Evolutionary conservation across 768 basidiomycete species (phyloP).

Genomic region (Nevesoporus exiguus): DNA sequence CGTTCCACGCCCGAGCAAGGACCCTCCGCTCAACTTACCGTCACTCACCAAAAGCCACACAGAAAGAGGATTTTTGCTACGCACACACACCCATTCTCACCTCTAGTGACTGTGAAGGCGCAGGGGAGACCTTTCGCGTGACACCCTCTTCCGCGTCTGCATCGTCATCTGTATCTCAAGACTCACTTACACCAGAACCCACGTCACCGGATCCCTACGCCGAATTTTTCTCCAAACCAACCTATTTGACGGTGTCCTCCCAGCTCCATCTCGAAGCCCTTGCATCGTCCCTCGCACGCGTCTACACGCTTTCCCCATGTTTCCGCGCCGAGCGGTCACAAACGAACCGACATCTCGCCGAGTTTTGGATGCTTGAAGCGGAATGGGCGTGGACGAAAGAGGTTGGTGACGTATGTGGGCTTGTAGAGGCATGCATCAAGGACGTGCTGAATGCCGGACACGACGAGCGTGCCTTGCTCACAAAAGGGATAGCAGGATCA

Average conservation of each 20-base stretch:
- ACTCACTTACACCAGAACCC: background rate
- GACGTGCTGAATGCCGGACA: constrained; percentile 32
- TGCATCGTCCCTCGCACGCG: constrained; percentile 70
- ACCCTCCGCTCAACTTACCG: background rate
- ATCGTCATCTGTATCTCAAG: constrained; percentile 12
- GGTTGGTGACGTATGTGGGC: constrained; percentile 48
- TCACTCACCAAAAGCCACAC: constrained; percentile 16
- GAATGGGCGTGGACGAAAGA: constrained; percentile 68
- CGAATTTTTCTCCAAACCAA: constrained; percentile 72
- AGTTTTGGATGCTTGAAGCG: constrained; percentile 99
- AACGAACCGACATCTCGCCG: constrained; percentile 89
- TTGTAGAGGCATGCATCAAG: constrained; percentile 56
- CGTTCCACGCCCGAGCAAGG: constrained; percentile 16
- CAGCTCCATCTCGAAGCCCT: constrained; percentile 94
- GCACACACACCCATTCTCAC: constrained; percentile 88
- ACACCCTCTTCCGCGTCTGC: constrained; percentile 31
- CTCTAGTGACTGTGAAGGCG: constrained; percentile 92
- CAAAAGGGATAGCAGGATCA: constrained; percentile 32
- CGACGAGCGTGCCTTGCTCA: constrained; percentile 34
- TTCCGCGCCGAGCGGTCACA: constrained; percentile 91
- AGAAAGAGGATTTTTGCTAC: constrained; percentile 78
- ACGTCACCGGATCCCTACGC: constrained; percentile 9
- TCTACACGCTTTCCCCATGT: constrained; percentile 89
- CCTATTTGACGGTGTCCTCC: constrained; percentile 91
- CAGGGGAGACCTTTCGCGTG: constrained; percentile 86